Conservation (phyloP, 2,329 filamentous ascomycete genomes). For the Ascomycota sp. region DNA sequence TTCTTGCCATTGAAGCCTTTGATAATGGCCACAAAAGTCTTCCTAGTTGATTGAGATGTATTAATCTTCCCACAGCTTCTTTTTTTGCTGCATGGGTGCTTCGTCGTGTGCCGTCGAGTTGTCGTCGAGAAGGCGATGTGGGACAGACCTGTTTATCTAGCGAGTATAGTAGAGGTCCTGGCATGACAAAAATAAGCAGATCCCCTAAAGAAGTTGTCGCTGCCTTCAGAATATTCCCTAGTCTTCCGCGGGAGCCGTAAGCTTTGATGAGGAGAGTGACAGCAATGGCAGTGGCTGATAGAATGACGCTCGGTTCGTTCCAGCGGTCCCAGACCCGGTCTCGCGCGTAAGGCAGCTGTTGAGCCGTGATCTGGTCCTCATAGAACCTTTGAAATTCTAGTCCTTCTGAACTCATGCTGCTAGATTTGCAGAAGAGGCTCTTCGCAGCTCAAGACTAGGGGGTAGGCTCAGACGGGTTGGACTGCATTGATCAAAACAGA, state of each 20-base stretch:
- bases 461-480: not conserved
- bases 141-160: constrained; percentile 32
- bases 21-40: constrained; percentile 34
- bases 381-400: constrained; percentile 13
- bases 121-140: constrained; percentile 16
- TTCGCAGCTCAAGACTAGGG: constrained; percentile 2
- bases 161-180: constrained; percentile 32
- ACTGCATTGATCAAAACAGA: constrained; percentile 1
- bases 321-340: constrained; percentile 11
- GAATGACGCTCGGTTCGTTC: constrained; percentile 13
- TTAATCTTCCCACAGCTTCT: constrained; percentile 37
- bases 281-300: constrained; percentile 13
- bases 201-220: constrained; percentile 34
- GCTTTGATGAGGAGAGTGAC: constrained; percentile 13
- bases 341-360: constrained; percentile 10
- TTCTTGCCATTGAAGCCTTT: constrained; percentile 29
- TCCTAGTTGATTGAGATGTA: constrained; percentile 31
- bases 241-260: constrained; percentile 12
- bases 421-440: constrained; percentile 5
- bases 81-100: constrained; percentile 36
- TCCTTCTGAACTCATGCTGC: constrained; percentile 14
- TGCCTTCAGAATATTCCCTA: constrained; percentile 8
- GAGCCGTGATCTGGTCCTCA: constrained; percentile 13
- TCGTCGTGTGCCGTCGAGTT: constrained; percentile 15
- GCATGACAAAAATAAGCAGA: constrained; percentile 30